Conservation (phyloP, 306 rosid species). For the Purshia tridentata region DNA sequence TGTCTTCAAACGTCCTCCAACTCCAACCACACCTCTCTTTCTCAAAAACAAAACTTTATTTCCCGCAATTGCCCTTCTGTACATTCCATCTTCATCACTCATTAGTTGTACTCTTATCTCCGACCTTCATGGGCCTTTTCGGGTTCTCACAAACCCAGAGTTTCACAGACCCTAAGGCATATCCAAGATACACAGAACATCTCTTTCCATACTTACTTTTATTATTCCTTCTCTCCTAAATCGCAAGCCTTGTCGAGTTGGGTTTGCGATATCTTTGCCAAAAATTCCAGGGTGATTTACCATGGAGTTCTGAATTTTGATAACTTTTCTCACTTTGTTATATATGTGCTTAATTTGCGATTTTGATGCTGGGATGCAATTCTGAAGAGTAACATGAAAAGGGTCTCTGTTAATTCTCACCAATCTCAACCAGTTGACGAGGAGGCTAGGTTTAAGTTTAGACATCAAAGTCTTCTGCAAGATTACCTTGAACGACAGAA, state of each 20-base stretch:
- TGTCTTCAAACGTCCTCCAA: conserved; percentile 39
- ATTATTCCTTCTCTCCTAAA: not conserved
- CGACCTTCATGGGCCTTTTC: conserved; percentile 40
- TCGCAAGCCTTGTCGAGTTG: not conserved
- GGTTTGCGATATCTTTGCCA: not conserved
- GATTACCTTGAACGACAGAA: conserved; percentile 51
- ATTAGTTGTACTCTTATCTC: conserved; percentile 20
- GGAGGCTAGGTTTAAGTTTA: conserved; percentile 12
- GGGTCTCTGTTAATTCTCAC: conserved; percentile 24
- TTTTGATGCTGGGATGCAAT: conserved; percentile 1
- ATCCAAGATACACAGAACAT: conserved; percentile 6
- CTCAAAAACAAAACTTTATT: conserved; percentile 13
- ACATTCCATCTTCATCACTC: conserved; percentile 34
- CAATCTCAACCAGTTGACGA: conserved; percentile 17
- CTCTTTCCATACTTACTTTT: not conserved
- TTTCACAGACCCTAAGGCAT: not conserved
- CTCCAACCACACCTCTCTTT: conserved; percentile 24
- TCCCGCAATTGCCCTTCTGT: conserved; percentile 49
- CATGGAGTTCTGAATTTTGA: not conserved
- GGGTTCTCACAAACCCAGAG: conserved; percentile 26
- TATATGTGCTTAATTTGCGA: conserved; percentile 7
- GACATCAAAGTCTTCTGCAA: conserved; percentile 29
- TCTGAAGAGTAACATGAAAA: conserved; percentile 36
- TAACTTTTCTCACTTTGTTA: not conserved
- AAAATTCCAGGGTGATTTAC: not conserved